phyloP scores from a whole-genome alignment of 2,329 filamentous ascomycete species.

The Botrytis paeoniae region DNA sequence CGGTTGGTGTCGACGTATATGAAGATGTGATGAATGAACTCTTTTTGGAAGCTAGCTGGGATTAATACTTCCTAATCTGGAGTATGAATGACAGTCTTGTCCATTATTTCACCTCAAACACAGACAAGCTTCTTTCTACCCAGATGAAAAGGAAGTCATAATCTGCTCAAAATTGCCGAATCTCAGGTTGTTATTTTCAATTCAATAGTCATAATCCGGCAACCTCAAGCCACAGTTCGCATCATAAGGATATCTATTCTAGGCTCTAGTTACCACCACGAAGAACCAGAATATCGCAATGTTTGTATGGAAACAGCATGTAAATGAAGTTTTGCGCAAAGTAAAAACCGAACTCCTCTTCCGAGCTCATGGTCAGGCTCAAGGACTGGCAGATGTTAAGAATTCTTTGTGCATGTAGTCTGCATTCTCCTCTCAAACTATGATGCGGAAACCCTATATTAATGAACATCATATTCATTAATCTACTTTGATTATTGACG shows the following conservation, averaged over 20 bases:
- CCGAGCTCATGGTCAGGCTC: neutral
- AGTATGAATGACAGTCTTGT: neutral
- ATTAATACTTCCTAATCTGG: neutral
- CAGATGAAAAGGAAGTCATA: neutral
- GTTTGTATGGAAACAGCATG: neutral
- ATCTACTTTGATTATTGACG: too few species aligned
- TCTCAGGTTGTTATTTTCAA: neutral
- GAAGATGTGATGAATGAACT: neutral
- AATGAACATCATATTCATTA: neutral
- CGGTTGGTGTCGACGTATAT: neutral
- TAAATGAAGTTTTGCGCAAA: neutral
- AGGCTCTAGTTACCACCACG: neutral
- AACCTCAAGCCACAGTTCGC: neutral
- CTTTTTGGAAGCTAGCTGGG: neutral
- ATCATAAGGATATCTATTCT: neutral
- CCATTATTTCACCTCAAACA: neutral
- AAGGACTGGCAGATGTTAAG: neutral
- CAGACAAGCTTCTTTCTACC: neutral
- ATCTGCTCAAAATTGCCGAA: neutral
- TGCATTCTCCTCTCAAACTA: too few species aligned
- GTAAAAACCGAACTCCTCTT: neutral
- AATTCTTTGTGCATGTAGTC: neutral
- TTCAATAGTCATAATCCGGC: too few species aligned
- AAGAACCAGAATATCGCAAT: too few species aligned
- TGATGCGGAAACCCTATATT: neutral